Evolutionary conservation across 148 eudicot species (phyloP), one percentile per base, ranked within the genome.

Genomic region (Hydrangea macrophylla): DNA sequence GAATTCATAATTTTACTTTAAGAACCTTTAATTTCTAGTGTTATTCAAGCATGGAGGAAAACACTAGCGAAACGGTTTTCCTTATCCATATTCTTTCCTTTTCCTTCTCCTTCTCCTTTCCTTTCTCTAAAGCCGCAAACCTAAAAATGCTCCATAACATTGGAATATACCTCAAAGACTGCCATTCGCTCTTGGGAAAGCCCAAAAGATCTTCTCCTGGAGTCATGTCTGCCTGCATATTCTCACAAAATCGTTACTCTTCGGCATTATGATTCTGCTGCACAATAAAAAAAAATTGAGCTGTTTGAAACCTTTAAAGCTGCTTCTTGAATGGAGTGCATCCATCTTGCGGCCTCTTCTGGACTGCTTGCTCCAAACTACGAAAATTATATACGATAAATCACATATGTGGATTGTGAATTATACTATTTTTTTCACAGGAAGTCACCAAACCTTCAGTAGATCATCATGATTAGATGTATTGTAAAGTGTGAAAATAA

Each of bases 271-370:
- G n/a, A 22, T 48, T 18, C 6, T 48, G 20, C 23, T 17, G 53
- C 22, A 18, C 6, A 48, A 18, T 37, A 31, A 28, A 23, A 53
- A 23, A 53, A 55, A 48, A 58, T 18, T 28, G 37, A 64, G 26
- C 27, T 64, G 22, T 37, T 33, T 55, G 64, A 48, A 23, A 86
- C 86, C 84, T 84, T 76, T 48, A 78, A 59, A 37, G 84, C 84
- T 70, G 82, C 80, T 62, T 82, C 83, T 65, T 84, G 86, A 56
- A 84, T 74, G 45, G 79, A 82, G 63, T 82, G 86, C 22, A 82
- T 84, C 92, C 92, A 87, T 74, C 72, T 84, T 60, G 88, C 92
- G 58, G 92, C 86, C 76, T 84, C 88, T 71, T 87, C 92, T 2
- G 86, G 79, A 82, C 86, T 82, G 70, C 80, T 80, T 72, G 92